Evolutionary conservation across 257 asterid species (phyloP), one percentile per base, ranked within the genome.

Genomic region (Solanum lycopersicoides): DNA sequence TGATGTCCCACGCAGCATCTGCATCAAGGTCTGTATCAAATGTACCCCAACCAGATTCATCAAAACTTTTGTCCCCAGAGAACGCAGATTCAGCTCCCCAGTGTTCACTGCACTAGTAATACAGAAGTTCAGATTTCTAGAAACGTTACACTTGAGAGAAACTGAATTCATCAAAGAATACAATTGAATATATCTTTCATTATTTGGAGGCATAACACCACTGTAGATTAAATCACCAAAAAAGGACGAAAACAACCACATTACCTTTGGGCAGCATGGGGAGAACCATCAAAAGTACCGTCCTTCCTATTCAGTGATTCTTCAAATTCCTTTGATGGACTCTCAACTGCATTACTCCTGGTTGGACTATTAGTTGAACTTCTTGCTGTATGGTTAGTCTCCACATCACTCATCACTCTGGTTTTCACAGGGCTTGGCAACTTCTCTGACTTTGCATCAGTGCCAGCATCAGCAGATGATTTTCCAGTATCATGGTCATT

Each of bases 291-390:
- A 82, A 89, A 73, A 82, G 87, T 90, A 85, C 86, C 56, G 37
- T 92, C 97, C 90, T 87, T 93, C 76, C 90, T 87, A 71, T 75
- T 86, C 74, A 85, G 90, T 45, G 92, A 90, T 88, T 93, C 96
- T 65, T 90, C 93, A 65, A 92, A 90, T 85, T 90, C 97, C 88
- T 91, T 92, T 88, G 96, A 91, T 42, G 94, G 93, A 89, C 94
- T 93, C 74, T 87, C 93, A 79, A 69, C 88, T 30, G 91, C 91
- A 83, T 87, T 93, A 68, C 92, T 92, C 88, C 91, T 93, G 28
- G 94, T 93, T 44, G 98, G 98, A 91, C 98, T 93, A 87, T 89
- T 94, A 8, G 97, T 94, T 90, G 96, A 93, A 84, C 94, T 95
- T 87, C 87, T 91, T 84, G 87, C 93, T 74, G 92, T 86, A 86